Conservation (phyloP, 805 yeast species). For the Lipomyces yamanashiensis region DNA sequence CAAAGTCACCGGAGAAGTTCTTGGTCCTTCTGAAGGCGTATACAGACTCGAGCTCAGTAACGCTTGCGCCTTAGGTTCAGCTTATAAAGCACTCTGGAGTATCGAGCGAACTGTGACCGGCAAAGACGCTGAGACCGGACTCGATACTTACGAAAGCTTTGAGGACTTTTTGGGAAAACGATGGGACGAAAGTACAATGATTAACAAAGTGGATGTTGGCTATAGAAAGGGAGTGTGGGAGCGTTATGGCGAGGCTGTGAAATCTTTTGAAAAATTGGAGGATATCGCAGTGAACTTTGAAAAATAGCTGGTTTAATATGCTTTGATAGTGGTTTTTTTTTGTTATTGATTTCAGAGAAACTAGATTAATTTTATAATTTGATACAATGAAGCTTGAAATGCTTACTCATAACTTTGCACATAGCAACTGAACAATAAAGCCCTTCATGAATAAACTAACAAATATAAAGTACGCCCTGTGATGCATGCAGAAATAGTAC, state of each 20-base stretch:
- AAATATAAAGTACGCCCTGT: neutral
- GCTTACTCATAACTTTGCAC: too few relatives aligned
- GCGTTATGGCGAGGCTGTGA: slow-evolving; percentile 28
- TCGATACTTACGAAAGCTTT: slow-evolving; percentile 49
- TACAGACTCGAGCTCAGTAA: slow-evolving; percentile 77
- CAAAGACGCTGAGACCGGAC: neutral
- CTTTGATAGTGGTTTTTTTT: neutral
- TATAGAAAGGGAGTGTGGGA: slow-evolving; percentile 36
- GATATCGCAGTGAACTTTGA: slow-evolving; percentile 6
- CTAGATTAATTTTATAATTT: neutral
- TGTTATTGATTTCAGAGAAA: neutral
- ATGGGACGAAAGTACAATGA: slow-evolving; percentile 37
- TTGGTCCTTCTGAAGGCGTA: slow-evolving; percentile 70
- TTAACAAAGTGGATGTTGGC: slow-evolving; percentile 33
- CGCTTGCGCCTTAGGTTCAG: slow-evolving; percentile 93
- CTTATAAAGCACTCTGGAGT: slow-evolving; percentile 70
- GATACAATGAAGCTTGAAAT: neutral
- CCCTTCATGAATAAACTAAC: neutral
- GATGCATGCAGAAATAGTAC: neutral
- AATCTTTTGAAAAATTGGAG: slow-evolving; percentile 29
- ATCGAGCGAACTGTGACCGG: slow-evolving; percentile 11
- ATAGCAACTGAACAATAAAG: neutral
- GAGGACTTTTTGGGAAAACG: slow-evolving; percentile 37
- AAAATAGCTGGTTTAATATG: neutral
- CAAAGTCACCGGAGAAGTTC: slow-evolving; percentile 66